Evolutionary conservation across 805 yeast species (phyloP), one percentile per base, ranked within the genome.

Genomic region (Teunomyces atbi): DNA sequence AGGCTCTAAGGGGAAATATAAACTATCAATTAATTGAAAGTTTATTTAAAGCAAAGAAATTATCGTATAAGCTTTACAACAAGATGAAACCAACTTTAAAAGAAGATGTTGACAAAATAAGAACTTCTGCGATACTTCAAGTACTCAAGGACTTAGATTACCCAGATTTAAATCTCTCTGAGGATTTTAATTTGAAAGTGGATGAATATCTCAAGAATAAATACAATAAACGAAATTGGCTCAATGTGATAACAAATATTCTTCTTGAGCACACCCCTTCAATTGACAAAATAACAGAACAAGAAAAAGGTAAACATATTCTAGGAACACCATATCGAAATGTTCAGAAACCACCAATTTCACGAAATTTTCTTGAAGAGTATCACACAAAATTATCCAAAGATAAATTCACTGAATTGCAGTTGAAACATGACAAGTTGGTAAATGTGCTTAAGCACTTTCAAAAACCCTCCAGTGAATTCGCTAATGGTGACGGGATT

Each of bases 401-500:
- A 12, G 58, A 48, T 4, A 56, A 52, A 38, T 55, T 61, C 29
- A 37, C 45, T 2, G 62, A 56, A 15, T 48, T 68, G 20, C 60
- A 61, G 45, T 28, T 39, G 3, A 52, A 52, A 23, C 74, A 69
- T 50, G 66, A 59, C 32, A 42, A 44, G 5, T 48, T 65, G 10
- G 69, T 66, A 5, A 49, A 54, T 8, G 45, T 48, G n/a, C 49
- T 70, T 41, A 60, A 60, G 42, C 41, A 48, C 2, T 45, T 66
- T 20, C 51, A 60, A 11, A 47, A 52, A 2, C 70, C 71, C 4
- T 59, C 66, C 4, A 30, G 45, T 8, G 55, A 56, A n/a, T 48
- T 65, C 20, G 58, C 54, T 15, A 45, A 49, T 2, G 73, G 73
- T 5, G 57, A 60, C 13, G 75, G 75, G 6, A 67, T 70, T 26